Base-by-base conservation (phyloP, 495 filamentous ascomycete genomes). In the Penicillium macrosclerotiorum region DNA sequence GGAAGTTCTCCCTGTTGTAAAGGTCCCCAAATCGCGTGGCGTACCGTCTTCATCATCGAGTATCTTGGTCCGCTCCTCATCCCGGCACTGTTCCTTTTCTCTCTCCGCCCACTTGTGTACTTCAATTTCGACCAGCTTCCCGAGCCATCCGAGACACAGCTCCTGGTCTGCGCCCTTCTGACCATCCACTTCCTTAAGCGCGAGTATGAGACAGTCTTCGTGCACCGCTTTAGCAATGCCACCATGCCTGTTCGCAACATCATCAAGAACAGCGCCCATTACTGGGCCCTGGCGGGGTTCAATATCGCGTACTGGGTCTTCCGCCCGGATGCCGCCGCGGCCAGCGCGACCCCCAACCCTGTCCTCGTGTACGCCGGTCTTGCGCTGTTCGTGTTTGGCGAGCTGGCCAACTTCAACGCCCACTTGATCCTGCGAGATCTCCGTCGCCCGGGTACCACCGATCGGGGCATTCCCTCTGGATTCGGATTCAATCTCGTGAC, bases 21-120 rank as follows among this genome's bases (percentile, higher is more conserved):
- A 96, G 92, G 93, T 36, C 85, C 85, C 23, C 93, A 98, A 67
- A 87, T 96, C 45, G 82, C 80, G 37, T 98, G 93, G 93, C 85
- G 83, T 47, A 91, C 89, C 40, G 94, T 96, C 58, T 98, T 90
- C 72, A 68, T 95, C 46, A 81, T 96, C 65, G 93, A 98, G 74
- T 98, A 98, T 68, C 71, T 90, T 45, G 93, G 93, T 6, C 93
- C 93, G n/a, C 82, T 97, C 51, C 64, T 96, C 56, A 88, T 96
- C 71, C 91, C 95, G 69, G 83, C 81, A 20, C 74, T 84, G 29
- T 71, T 82, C 62, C 72, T 90, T 55, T 82, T 77, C 68, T 62
- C 78, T 49, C 67, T 92, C 38, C 88, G 89, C 19, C 78, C 84
- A 2, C 79, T 84, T 59, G 72, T 95, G 55, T 93, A 90, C 71